Percentiles rank a stretch among this genome's conserved stretches.
phyloP scores from a whole-genome alignment of 164 flowering plant genomes.

The Aristolochia fimbriata region DNA sequence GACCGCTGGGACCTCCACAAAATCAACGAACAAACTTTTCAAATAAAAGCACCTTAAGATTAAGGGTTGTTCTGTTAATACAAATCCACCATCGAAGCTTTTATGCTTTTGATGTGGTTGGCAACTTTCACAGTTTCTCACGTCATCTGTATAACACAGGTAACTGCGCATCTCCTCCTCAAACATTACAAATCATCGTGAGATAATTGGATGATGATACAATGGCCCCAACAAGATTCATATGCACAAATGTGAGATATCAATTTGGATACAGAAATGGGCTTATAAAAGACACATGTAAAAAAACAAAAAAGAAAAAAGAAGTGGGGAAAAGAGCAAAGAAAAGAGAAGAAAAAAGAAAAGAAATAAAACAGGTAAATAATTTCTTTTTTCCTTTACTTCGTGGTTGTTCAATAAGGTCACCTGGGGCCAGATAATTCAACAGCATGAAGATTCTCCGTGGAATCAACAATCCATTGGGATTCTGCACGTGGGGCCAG shows the following conservation, averaged over 20 bases:
- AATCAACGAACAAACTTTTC: too few relatives aligned
- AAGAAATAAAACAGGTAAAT: slow-evolving; percentile 14
- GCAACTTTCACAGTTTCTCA: too few relatives aligned
- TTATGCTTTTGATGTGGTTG: too few relatives aligned
- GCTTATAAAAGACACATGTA: slow-evolving; percentile 10
- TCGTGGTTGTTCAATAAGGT: slow-evolving; percentile 10
- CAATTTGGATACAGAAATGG: slow-evolving; percentile 24
- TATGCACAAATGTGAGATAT: slow-evolving; percentile 38
- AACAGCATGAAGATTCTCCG: slow-evolving; percentile 64
- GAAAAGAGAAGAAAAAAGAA: background rate
- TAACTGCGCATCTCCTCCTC: background rate
- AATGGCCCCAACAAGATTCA: slow-evolving; percentile 28
- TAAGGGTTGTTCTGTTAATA: too few relatives aligned
- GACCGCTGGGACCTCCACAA: too few relatives aligned
- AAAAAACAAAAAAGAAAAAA: background rate
- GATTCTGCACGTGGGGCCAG: slow-evolving; percentile 45
- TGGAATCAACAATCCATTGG: slow-evolving; percentile 82
- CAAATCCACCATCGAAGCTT: too few relatives aligned
- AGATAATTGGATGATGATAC: slow-evolving; percentile 21
- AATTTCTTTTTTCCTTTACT: slow-evolving; percentile 16
- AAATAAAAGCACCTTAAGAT: too few relatives aligned
- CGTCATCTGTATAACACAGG: too few relatives aligned
- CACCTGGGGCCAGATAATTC: slow-evolving; percentile 90
- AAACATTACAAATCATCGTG: slow-evolving; percentile 15
- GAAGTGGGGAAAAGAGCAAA: too few relatives aligned